Conservation (phyloP, 2,329 filamentous ascomycete genomes). For the Dactylonectria estremocensis region DNA sequence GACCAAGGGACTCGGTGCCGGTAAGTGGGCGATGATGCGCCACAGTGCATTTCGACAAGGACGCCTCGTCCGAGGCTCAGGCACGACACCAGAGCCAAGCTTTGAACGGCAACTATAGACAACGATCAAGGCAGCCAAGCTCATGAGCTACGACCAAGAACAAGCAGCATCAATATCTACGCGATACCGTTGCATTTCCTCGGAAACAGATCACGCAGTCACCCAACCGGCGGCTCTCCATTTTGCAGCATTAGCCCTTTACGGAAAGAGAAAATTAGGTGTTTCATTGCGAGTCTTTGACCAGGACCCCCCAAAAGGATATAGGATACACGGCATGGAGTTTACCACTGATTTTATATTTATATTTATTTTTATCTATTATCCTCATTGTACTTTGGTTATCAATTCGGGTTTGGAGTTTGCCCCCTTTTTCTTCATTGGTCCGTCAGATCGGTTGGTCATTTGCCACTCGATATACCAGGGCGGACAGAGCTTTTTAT, state of each 20-base stretch:
- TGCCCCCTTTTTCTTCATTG: constrained; percentile 27
- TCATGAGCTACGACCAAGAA: constrained; percentile 44
- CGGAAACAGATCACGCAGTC: constrained; percentile 31
- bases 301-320: constrained; percentile 47
- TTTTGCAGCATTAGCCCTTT: constrained; percentile 37
- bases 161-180: constrained; percentile 23
- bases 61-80: background rate
- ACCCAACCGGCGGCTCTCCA: constrained; percentile 30
- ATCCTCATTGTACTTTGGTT: constrained; percentile 23
- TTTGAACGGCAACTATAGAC: constrained; percentile 36
- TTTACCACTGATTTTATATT: constrained; percentile 35
- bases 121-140: constrained; percentile 36
- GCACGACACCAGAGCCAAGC: constrained; percentile 18
- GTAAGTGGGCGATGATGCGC: constrained; percentile 52
- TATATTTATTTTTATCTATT: constrained; percentile 31
- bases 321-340: constrained; percentile 51
- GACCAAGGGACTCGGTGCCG: constrained; percentile 47
- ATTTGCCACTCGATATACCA: constrained; percentile 11
- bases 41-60: background rate
- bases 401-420: constrained; percentile 36
- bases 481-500: constrained; percentile 6
- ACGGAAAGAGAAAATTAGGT: constrained; percentile 43
- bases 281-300: constrained; percentile 44
- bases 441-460: constrained; percentile 12
- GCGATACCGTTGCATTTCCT: constrained; percentile 39